phyloP scores from a whole-genome alignment of 1,284 basidiomycete species.

The Tilletia caries region DNA sequence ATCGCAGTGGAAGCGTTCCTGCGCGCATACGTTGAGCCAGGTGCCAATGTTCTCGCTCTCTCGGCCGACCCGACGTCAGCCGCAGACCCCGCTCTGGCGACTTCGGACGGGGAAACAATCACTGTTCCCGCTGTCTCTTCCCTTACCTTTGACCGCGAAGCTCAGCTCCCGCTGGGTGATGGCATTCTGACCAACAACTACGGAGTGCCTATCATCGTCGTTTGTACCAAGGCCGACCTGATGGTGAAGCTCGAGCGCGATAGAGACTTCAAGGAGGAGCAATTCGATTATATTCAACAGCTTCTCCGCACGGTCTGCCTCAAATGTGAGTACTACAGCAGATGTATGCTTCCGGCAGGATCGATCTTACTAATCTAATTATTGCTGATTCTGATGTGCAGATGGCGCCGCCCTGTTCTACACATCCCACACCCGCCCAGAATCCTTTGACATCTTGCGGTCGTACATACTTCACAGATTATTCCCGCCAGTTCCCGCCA shows the following conservation, averaged over 20 bases:
- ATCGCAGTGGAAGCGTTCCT: slow-evolving; percentile 74
- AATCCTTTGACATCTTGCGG: slow-evolving; percentile 75
- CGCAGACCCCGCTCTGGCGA: slow-evolving; percentile 10
- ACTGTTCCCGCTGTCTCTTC: slow-evolving; percentile 54
- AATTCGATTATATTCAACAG: slow-evolving; percentile 92
- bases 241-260: slow-evolving; percentile 54
- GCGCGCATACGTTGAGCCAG: slow-evolving; percentile 83
- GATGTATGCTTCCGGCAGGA: not conserved
- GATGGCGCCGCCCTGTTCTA: slow-evolving; percentile 92
- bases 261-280: slow-evolving; percentile 68
- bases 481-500: slow-evolving; percentile 63
- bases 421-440: slow-evolving; percentile 71
- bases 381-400: slow-evolving; percentile 47
- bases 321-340: slow-evolving; percentile 66
- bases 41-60: slow-evolving; percentile 31
- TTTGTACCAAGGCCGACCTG: slow-evolving; percentile 68
- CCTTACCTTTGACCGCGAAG: slow-evolving; percentile 43
- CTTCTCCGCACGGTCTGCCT: slow-evolving; percentile 84
- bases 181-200: slow-evolving; percentile 55
- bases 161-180: slow-evolving; percentile 28
- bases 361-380: slow-evolving; percentile 8
- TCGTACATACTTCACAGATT: slow-evolving; percentile 82
- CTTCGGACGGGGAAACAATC: slow-evolving; percentile 26
- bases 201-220: slow-evolving; percentile 83
- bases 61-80: slow-evolving; percentile 24